phyloP scores from a whole-genome alignment of 352 stramenopile species.

The Pythium brassicae region DNA sequence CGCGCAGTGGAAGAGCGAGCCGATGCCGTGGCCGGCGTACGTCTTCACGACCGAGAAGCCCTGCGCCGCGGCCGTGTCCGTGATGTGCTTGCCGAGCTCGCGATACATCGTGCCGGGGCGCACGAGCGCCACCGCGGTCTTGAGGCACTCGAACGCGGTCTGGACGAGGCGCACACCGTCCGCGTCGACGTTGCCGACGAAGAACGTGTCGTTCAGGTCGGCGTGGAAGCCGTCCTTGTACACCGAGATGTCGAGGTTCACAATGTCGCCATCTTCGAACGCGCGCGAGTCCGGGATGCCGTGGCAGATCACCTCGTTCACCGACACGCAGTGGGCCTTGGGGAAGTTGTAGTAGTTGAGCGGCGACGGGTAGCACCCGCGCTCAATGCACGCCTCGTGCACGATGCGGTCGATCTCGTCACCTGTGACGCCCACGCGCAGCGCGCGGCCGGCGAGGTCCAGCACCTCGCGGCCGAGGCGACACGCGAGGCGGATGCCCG shows the following conservation, averaged over 20 bases:
- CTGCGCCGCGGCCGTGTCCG: constrained; percentile 76
- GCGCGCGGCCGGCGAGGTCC: constrained; percentile 88
- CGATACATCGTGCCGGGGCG: constrained; percentile 95
- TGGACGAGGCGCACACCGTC: constrained; percentile 90
- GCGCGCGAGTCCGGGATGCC: constrained; percentile 96
- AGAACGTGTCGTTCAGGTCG: constrained; percentile 98
- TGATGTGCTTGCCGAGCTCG: constrained; percentile 94
- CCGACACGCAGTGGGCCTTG: constrained; percentile 87
- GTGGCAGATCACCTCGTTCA: constrained; percentile 97
- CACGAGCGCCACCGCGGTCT: constrained; percentile 81
- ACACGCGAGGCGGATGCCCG: constrained; percentile 91
- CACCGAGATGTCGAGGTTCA: constrained; percentile 98
- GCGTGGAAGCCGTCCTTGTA: constrained; percentile 97
- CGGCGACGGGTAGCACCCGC: constrained; percentile 94
- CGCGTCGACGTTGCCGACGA: constrained; percentile 95
- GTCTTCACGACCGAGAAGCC: constrained; percentile 95
- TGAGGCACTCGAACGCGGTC: constrained; percentile 94
- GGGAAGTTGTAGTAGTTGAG: constrained; percentile 98
- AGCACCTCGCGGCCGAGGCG: constrained; percentile 91
- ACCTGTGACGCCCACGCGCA: constrained; percentile 90
- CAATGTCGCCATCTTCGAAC: constrained; percentile 96
- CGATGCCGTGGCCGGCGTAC: constrained; percentile 98
- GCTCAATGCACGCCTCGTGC: constrained; percentile 90
- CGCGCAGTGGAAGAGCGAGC: constrained; percentile 94
- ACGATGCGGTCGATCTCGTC: constrained; percentile 97